phyloP scores from a whole-genome alignment of 106 monocot species.

The Iris macrosiphon region DNA sequence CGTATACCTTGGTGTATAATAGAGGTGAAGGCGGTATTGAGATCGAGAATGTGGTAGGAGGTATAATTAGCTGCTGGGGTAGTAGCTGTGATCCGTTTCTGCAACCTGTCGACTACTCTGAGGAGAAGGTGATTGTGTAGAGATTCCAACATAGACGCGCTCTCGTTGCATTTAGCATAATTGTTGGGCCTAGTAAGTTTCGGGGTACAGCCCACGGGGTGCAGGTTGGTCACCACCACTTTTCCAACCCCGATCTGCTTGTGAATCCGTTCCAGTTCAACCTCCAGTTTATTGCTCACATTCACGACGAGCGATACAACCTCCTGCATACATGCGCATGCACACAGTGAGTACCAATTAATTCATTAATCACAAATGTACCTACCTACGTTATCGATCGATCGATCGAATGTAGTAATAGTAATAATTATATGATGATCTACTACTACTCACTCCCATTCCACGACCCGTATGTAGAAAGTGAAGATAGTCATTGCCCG shows the following conservation, averaged over 20 bases:
- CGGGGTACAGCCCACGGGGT: slow-evolving; percentile 10
- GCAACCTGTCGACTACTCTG: background rate
- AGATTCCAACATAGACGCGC: background rate
- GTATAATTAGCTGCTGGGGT: background rate
- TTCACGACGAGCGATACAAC: background rate
- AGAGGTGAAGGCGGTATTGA: slow-evolving; percentile 13
- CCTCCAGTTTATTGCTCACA: background rate
- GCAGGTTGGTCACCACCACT: slow-evolving; percentile 8
- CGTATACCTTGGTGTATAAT: slow-evolving; percentile 9
- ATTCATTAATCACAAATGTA: background rate
- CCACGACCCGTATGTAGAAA: background rate
- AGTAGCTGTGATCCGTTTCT: background rate
- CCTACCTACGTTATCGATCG: background rate
- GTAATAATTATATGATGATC: no score
- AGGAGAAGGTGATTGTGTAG: slow-evolving; percentile 1
- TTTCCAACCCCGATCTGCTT: slow-evolving; percentile 3
- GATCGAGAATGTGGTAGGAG: slow-evolving; percentile 2
- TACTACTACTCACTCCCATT: background rate
- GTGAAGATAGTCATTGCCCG: slow-evolving; percentile 34
- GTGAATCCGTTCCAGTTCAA: background rate
- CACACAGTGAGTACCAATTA: background rate
- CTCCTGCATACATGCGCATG: background rate
- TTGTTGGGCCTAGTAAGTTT: background rate
- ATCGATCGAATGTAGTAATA: background rate
- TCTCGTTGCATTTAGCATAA: slow-evolving; percentile 2